These are phyloP conservation scores for Xerocomellus chrysenteron DNA, from an alignment of 768 basidiomycete species.

Conservation along the genomic window DNA sequence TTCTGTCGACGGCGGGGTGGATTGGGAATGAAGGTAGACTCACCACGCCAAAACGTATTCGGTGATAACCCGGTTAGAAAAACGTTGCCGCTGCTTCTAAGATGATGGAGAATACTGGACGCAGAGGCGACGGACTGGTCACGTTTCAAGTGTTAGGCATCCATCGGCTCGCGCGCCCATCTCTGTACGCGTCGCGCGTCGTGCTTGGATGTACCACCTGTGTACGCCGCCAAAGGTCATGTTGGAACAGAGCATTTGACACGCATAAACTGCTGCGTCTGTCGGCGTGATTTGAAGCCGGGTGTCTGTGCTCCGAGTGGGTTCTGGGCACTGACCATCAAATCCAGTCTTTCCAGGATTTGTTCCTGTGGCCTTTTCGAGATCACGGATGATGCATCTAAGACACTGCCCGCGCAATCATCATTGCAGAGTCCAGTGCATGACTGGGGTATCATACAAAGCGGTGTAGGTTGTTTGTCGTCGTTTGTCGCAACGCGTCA, in stretches of 20 bases:
- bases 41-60: not conserved
- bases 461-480: constrained; percentile 18
- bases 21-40: not conserved
- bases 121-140: too few relatives aligned
- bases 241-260: not conserved
- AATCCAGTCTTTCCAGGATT: not conserved
- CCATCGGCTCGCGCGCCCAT: not conserved
- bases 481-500: constrained; percentile 12
- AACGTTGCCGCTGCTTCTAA: too few relatives aligned
- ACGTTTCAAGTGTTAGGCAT: too few relatives aligned
- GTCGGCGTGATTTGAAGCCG: too few relatives aligned
- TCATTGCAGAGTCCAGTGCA: too few relatives aligned
- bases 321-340: not conserved
- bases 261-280: too few relatives aligned
- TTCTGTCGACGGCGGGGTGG: too few relatives aligned
- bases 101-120: too few relatives aligned
- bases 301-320: not conserved
- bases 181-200: not conserved
- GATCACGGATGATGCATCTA: too few relatives aligned
- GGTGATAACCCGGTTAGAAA: not conserved
- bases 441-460: too few relatives aligned
- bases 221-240: not conserved
- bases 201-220: not conserved
- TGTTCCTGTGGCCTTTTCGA: not conserved
- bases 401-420: too few relatives aligned